These are phyloP conservation scores for Potentilla sterilis DNA, from an alignment of 306 rosid species.

Conservation along the genomic window DNA sequence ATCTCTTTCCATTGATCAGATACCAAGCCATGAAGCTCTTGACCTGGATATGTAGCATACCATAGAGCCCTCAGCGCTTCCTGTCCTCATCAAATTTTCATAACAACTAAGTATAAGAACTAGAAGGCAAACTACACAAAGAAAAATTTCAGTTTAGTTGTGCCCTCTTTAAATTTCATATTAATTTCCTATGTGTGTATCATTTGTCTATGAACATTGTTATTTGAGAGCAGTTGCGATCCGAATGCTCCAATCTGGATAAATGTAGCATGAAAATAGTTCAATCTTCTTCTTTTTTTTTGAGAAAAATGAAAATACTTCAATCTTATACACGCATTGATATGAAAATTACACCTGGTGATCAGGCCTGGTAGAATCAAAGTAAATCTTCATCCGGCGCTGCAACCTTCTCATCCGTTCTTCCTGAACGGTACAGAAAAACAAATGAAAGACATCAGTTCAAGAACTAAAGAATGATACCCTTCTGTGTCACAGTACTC, in stretches of 20 bases:
- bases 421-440: conserved; percentile 44
- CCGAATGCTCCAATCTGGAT: neutral
- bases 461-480: neutral
- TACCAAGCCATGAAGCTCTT: conserved; percentile 74
- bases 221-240: neutral
- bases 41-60: conserved; percentile 68
- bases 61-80: conserved; percentile 83
- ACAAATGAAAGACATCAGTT: neutral
- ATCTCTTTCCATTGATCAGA: conserved; percentile 96
- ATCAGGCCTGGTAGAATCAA: conserved; percentile 67
- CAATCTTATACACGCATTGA: neutral
- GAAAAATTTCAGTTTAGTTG: neutral
- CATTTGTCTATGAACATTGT: neutral
- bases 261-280: neutral
- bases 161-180: neutral
- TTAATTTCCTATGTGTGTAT: neutral
- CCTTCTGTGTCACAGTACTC: no score
- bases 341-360: conserved; percentile 55
- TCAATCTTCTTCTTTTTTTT: no score
- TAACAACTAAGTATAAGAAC: conserved; percentile 20
- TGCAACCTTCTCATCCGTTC: conserved; percentile 59
- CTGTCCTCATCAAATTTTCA: conserved; percentile 43
- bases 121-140: conserved; percentile 2
- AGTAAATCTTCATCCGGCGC: conserved; percentile 66
- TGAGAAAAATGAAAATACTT: neutral